Evolutionary conservation across 805 yeast species (phyloP), one percentile per base, ranked within the genome.

Genomic region (Lachancea dasiensis): DNA sequence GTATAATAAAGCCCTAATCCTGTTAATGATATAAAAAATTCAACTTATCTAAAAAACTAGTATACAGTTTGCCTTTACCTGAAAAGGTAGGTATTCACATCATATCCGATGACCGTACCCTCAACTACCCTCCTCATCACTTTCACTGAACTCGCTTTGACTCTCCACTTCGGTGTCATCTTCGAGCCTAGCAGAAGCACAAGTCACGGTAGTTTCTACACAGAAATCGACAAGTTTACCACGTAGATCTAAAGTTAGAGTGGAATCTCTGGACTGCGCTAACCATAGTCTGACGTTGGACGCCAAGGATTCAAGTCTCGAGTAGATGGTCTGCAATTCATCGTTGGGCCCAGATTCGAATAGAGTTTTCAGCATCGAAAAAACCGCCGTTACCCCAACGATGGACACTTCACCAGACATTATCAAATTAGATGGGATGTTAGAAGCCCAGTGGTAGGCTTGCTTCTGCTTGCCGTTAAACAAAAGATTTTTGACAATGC

Each of bases 211-310:
- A 14, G 38, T 36, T 9, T 41, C 47, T 29, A 49, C 46, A 39
- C 50, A 44, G 29, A 38, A 58, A 40, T 61, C 63, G 38, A 62
- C 56, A 39, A 62, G 39, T 34, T 48, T 44, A 3, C 63, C 52
- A 49, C 64, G 58, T 37, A 50, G 48, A 15, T 51, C 49, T 34
- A 58, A 51, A 23, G 43, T 47, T 26, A 61, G 32, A 6, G 44
- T 42, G 10, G 56, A 43, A n/a, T 61, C 63, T 19, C 46, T 43
- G 15, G 53, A 43, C 20, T 56, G 52, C 22, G 67, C 66, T 19
- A 60, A 36, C 67, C 67, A 62, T 2, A 63, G 54, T 48, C 68
- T 54, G 16, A 63, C 32, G 9, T 48, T 43, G 8, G 60, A 63
- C 6, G 55, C 47, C 11, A 61, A 44, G 26, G 54, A 56, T 38